Base-by-base conservation (phyloP, 805 yeast genomes). In the Gaillardinia entomophila region DNA sequence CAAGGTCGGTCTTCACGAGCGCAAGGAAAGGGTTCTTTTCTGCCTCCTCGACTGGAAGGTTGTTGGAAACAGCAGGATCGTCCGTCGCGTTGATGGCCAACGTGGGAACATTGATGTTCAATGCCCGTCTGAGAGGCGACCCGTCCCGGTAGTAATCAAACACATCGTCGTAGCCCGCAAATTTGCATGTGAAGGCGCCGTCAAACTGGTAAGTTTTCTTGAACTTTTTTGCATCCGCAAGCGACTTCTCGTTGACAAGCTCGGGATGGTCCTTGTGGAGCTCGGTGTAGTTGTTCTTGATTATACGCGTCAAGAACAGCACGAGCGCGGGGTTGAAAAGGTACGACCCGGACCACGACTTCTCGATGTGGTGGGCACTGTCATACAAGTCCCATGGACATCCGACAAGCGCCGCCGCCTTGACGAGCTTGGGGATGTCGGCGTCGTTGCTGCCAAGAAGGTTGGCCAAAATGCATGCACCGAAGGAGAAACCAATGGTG, bases 401-500 rank as follows among this genome's bases (percentile, higher is more conserved):
- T 6, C 84, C 68, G 4, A 77, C 64, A 13, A 54, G 33, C 26
- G 72, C 65, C 1, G 84, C 88, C 16, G 80, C 76, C 33, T 54
- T 46, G 26, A 63, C 45, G 6, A 53, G 26, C 20, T 62, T 61
- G 16, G 63, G 53, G n/a, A 62, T 48, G 4, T 31, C 28, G 15
- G 43, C 49, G 1, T 60, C 68, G 42, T 77, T 78, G 47, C 75
- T 81, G 7, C 88, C 90, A 14, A 85, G 51, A 53, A 78, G 85
- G 49, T 85, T 86, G 18, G 82, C 70, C 38, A 84, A 61, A 20
- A 85, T 68, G 3, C 79, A 69, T 0, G 82, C 89, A 2, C 95
- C 95, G 33, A 85, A 68, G n/a, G 89, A 80, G 48, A 79, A 80
- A 3, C 95, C 95, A n/a, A 75, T 76, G 20, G 79, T 70, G 36